Conservation (phyloP, 441 rosid species). For the Cnidoscolus chayamansa region DNA sequence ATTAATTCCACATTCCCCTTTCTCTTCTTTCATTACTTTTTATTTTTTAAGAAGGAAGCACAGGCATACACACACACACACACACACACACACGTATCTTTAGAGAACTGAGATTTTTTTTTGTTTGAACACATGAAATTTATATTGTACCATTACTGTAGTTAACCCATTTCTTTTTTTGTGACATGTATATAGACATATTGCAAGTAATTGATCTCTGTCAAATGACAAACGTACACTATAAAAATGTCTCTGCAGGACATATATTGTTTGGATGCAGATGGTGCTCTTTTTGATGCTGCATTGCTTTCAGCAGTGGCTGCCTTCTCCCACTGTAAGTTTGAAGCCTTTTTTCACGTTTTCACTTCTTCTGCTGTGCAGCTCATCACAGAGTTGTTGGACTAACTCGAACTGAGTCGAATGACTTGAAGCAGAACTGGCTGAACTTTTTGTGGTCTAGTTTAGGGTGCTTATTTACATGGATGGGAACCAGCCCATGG, state of each 20-base stretch:
- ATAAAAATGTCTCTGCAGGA: constrained; percentile 47
- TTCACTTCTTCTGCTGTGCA: not conserved
- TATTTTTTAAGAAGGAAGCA: not conserved
- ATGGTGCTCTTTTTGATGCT: constrained; percentile 92
- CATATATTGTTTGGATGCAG: constrained; percentile 86
- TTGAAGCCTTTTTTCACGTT: constrained; percentile 8
- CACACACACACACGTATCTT: not conserved
- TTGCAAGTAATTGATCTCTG: not conserved
- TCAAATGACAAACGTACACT: constrained; percentile 1
- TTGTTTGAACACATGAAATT: not conserved
- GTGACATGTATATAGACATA: not conserved
- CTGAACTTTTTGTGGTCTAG: too few relatives aligned
- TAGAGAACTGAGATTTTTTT: constrained; percentile 6
- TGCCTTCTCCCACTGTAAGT: constrained; percentile 72
- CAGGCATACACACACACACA: not conserved
- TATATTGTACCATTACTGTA: not conserved
- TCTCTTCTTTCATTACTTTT: not conserved
- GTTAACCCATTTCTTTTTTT: not conserved
- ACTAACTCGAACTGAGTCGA: too few relatives aligned
- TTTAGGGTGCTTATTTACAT: too few relatives aligned
- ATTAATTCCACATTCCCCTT: not conserved
- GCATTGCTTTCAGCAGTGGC: constrained; percentile 87
- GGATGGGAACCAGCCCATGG: too few relatives aligned
- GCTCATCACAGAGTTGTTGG: not conserved
- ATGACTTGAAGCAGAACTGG: too few relatives aligned